Evolutionary conservation across 345 rosid species (phyloP).

Genomic region (Passiflora organensis): DNA sequence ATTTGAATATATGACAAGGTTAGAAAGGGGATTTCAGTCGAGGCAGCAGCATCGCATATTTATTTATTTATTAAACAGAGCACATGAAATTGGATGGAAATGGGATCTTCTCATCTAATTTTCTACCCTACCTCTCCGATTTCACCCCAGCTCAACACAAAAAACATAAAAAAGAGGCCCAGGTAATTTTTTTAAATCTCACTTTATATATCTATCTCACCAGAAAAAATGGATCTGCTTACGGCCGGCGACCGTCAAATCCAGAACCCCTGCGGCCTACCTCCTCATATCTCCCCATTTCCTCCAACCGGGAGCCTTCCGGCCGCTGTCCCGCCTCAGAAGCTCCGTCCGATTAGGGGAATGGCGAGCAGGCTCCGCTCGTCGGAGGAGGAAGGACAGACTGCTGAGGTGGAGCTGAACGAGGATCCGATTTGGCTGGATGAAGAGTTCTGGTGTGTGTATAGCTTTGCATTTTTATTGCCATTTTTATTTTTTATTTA

Average conservation of each 20-base stretch:
- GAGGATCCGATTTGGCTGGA: background rate
- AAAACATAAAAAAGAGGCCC: no score
- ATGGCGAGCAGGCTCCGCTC: constrained; percentile 32
- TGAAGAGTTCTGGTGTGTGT: background rate
- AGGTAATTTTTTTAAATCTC: background rate
- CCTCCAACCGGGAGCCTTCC: constrained; percentile 18
- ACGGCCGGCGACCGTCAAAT: constrained; percentile 41
- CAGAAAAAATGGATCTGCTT: constrained; percentile 47
- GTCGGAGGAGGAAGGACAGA: constrained; percentile 24
- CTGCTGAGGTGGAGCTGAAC: constrained; percentile 3
- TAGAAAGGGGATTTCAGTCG: no score
- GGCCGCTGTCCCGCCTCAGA: constrained; percentile 41
- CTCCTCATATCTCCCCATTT: constrained; percentile 41
- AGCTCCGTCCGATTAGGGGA: constrained; percentile 59
- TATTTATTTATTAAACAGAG: no score
- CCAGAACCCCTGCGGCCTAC: constrained; percentile 24
- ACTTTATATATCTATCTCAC: no score
- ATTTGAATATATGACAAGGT: no score
- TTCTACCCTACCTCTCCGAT: no score
- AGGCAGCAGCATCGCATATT: no score
- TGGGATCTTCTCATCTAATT: no score
- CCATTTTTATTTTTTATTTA: no score
- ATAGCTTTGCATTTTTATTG: background rate
- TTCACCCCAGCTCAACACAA: no score
- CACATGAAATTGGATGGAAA: no score